Evolutionary conservation across 768 basidiomycete species (phyloP), one percentile per base, ranked within the genome.

Genomic region (Suillus lakei): DNA sequence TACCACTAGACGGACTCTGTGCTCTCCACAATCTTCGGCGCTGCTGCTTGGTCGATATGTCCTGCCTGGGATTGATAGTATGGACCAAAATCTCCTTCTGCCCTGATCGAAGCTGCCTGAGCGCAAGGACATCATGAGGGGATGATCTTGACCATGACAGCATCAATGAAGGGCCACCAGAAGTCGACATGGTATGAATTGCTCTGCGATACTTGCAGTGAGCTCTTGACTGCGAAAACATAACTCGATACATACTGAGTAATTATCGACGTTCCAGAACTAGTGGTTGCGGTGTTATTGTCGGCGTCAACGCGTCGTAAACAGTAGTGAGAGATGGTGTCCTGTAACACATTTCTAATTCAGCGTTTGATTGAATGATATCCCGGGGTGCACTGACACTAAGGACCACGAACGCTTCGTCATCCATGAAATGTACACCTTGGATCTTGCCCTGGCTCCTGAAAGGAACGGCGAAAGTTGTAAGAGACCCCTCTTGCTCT

Each of bases 381-480:
- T 28, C 9, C 16, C 26, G 12, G 18, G 3, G 38, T 41, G 18
- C 28, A 74, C 76, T 21, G 39, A 75, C 74, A 54, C 76, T 71
- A 39, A 76, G 63, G 5, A 76, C 67, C 32, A 68, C 68, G 46
- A 77, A 50, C 1, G 66, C 61, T 56, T 74, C 67, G 48, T 51
- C 62, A 28, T 77, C 70, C 39, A 71, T 23, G 18, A 77, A 67
- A 44, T 64, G 72, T 5, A 71, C 71, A 0, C 67, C 64, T 62
- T 61, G 55, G 28, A 75, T 69, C 63, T 67, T 74, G 21, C 60
- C 72, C n/a, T 68, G 12, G 4, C 53, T 73, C 23, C 68, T 67
- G 4, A 73, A 69, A 7, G 61, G 74, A 34, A 76, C 30, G 9
- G 51, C n/a, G 10, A 69, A 68, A 10, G 62, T 56, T 15, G 46